Evolutionary conservation across 257 asterid genomes (phyloP).

Genomic region (Buddleja alternifolia): DNA sequence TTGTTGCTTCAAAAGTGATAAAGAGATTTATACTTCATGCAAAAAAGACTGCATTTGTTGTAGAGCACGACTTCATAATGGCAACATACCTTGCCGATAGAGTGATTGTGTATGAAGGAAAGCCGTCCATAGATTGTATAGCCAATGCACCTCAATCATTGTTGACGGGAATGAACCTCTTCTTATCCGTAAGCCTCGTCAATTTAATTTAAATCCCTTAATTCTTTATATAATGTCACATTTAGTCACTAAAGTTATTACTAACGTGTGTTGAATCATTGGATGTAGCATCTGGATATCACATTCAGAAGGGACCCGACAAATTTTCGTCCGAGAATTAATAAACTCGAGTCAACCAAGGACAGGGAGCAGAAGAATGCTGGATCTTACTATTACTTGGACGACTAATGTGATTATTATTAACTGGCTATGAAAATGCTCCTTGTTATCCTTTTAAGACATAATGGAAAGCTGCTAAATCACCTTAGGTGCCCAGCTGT

Average conservation of each 20-base stretch:
- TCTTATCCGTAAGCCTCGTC: constrained; percentile 77
- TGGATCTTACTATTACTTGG: constrained; percentile 91
- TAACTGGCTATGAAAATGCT: constrained; percentile 10
- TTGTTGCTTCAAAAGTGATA: constrained; percentile 96
- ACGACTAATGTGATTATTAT: constrained; percentile 50
- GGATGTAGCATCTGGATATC: constrained; percentile 86
- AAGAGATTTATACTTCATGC: constrained; percentile 98
- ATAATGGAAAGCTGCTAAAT: constrained; percentile 17
- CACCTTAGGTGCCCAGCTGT: constrained; percentile 3
- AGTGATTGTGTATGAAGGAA: constrained; percentile 93
- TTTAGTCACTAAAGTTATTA: neutral
- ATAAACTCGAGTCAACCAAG: constrained; percentile 92
- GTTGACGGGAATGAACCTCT: constrained; percentile 96
- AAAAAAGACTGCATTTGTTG: constrained; percentile 92
- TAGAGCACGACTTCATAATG: constrained; percentile 98
- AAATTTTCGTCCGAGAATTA: constrained; percentile 91
- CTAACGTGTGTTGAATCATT: constrained; percentile 1
- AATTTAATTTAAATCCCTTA: neutral
- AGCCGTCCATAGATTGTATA: constrained; percentile 79
- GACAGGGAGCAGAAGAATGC: constrained; percentile 96
- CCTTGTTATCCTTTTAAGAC: constrained; percentile 22
- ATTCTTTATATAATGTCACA: neutral
- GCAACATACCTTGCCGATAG: constrained; percentile 98
- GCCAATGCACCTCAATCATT: constrained; percentile 96
- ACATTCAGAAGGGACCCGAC: constrained; percentile 98